Evolutionary conservation across 129 eudicot species (phyloP).

Genomic region (Flaveria ramosissima): DNA sequence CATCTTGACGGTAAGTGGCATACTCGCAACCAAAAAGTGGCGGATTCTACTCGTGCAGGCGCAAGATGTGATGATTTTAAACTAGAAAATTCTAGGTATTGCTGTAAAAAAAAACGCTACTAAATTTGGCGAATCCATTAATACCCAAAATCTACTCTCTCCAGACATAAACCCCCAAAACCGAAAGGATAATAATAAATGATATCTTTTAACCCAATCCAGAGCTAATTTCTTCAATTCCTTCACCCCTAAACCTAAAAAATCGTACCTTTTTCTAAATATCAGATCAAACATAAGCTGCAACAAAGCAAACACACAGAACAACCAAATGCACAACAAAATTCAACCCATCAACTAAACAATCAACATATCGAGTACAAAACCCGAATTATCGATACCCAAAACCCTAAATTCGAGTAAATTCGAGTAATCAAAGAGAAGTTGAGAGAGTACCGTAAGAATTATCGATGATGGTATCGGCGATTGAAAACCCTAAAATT

Average conservation of each 20-base stretch:
- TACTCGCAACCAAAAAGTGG: too few species aligned
- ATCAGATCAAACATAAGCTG: slow-evolving; percentile 16
- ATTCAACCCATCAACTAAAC: background rate
- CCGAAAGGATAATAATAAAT: slow-evolving; percentile 4
- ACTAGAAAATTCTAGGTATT: too few species aligned
- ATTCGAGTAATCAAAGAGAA: background rate
- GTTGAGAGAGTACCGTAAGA: slow-evolving; percentile 29
- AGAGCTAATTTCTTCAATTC: slow-evolving; percentile 1
- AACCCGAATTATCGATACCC: background rate
- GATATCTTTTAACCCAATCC: slow-evolving; percentile 8
- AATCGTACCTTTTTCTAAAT: background rate
- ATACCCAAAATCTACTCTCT: background rate
- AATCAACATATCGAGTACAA: background rate
- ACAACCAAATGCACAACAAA: slow-evolving; percentile 29
- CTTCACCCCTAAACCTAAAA: slow-evolving; percentile 19
- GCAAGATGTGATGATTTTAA: too few species aligned
- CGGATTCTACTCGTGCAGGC: too few species aligned
- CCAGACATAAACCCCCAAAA: slow-evolving; percentile 26
- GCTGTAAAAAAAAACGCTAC: slow-evolving; percentile 10
- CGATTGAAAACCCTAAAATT: slow-evolving; percentile 36
- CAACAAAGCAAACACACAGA: slow-evolving; percentile 23
- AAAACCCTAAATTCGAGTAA: slow-evolving; percentile 30
- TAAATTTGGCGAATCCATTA: slow-evolving; percentile 16
- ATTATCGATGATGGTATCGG: background rate
- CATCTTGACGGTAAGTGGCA: too few species aligned